Evolutionary conservation across 2,329 filamentous ascomycete genomes (phyloP), one percentile per base, ranked within the genome.

Genomic region (Ophiostoma triangulosporum): DNA sequence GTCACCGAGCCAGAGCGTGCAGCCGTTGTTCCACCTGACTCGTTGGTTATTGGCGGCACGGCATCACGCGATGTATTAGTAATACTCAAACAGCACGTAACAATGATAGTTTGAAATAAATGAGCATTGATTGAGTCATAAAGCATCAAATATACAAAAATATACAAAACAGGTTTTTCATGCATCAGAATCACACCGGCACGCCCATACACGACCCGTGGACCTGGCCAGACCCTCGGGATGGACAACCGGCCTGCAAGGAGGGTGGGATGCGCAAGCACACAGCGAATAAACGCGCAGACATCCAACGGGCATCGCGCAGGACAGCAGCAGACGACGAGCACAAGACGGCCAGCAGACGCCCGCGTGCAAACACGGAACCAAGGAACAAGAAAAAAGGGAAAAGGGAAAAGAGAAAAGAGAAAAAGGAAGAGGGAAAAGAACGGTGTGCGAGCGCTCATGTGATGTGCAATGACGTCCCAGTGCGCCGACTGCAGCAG

Each of bases 101-200:
- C n/a, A n/a, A n/a, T n/a, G n/a, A n/a, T n/a, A n/a, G n/a, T n/a
- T n/a, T n/a, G n/a, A n/a, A n/a, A n/a, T n/a, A n/a, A n/a, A n/a
- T n/a, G n/a, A n/a, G n/a, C n/a, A n/a, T n/a, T n/a, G n/a, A n/a
- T n/a, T n/a, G n/a, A n/a, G n/a, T n/a, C n/a, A n/a, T n/a, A n/a
- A n/a, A n/a, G n/a, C n/a, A n/a, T n/a, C n/a, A n/a, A n/a, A n/a
- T n/a, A 36, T 6, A 36, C 20, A 33, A 31, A 29, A 29, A 29
- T 8, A 49, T 32, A 31, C 29, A 51, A 54, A 55, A 52, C 53
- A 43, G 45, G 53, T 56, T 56, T 56, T 50, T 53, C 54, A 36
- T 46, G 46, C 54, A 56, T 48, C 48, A 12, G 40, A 22, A 11
- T 38, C 48, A 27, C 22, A n/a, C 24, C 15, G 15, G 36, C 7